phyloP scores from a whole-genome alignment of 2,329 filamentous ascomycete species.

The Botrytis elliptica region DNA sequence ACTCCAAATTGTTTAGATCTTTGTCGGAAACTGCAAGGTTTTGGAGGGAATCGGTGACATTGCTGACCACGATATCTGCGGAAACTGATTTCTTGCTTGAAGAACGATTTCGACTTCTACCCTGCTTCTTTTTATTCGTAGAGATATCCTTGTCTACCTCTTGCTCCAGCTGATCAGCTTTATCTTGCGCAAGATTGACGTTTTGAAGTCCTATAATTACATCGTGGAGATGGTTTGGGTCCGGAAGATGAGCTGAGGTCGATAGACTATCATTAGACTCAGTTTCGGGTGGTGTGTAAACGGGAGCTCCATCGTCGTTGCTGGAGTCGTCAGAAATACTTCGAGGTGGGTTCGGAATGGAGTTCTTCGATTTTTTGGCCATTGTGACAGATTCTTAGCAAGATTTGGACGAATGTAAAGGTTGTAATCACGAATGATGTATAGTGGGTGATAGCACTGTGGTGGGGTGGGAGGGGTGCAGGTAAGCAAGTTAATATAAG shows the following conservation, averaged over 20 bases:
- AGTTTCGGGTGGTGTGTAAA: constrained; percentile 16
- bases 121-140: neutral
- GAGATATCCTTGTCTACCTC: neutral
- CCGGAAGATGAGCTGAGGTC: neutral
- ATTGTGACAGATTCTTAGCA: neutral
- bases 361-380: neutral
- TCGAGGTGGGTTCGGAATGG: neutral
- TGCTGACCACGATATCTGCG: neutral
- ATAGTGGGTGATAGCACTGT: neutral
- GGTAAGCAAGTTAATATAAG: constrained; percentile 4
- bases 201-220: neutral
- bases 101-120: neutral
- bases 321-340: neutral
- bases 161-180: neutral
- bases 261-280: neutral
- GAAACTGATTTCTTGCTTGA: neutral
- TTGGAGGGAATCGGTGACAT: neutral
- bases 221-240: neutral
- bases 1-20: neutral
- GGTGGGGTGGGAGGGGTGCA: neutral
- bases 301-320: constrained; percentile 8
- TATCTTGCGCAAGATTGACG: neutral
- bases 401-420: neutral
- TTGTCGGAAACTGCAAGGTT: constrained; percentile 1
- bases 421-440: neutral